These are phyloP conservation scores for Monosporascus sp. DNA, from an alignment of 2,329 filamentous ascomycete genomes.

Conservation along the genomic window DNA sequence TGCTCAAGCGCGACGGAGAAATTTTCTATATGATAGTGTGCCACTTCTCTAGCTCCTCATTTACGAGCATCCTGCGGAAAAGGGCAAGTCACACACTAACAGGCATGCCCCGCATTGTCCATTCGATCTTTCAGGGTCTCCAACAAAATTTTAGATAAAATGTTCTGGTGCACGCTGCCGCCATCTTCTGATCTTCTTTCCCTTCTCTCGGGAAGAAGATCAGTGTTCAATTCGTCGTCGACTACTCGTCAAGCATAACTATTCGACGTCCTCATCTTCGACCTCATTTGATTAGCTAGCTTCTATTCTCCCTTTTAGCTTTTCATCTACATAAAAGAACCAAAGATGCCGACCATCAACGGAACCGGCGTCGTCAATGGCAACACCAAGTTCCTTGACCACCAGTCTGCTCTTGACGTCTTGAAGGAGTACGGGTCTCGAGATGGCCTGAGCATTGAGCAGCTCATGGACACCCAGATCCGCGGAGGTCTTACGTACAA, in stretches of 20 bases:
- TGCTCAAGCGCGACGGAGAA: too few species aligned
- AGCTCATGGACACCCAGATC: constrained; percentile 84
- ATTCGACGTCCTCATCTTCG: constrained; percentile 34
- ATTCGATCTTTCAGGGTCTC: constrained; percentile 11
- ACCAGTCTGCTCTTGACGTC: constrained; percentile 70
- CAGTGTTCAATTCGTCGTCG: constrained; percentile 31
- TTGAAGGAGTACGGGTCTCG: constrained; percentile 73
- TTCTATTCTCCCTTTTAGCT: constrained; percentile 22
- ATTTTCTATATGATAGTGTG: too few species aligned
- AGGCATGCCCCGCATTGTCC: constrained; percentile 14
- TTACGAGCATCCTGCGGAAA: too few species aligned
- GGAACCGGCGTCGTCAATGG: constrained; percentile 52
- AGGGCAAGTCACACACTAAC: not conserved
- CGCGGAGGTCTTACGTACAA: constrained; percentile 97
- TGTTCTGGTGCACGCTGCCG: constrained; percentile 4
- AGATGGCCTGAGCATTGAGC: constrained; percentile 84
- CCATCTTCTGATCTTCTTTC: constrained; percentile 32
- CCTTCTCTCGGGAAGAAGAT: constrained; percentile 51
- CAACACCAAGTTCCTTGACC: constrained; percentile 62
- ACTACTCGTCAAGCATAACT: constrained; percentile 26
- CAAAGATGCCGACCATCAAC: constrained; percentile 70
- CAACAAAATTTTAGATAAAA: constrained; percentile 12
- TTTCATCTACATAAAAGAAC: constrained; percentile 24
- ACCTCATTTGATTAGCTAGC: constrained; percentile 33
- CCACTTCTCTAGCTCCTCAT: too few species aligned